phyloP scores from a whole-genome alignment of 2,329 filamentous ascomycete genomes.

The Calonectria pseudoreteaudii region DNA sequence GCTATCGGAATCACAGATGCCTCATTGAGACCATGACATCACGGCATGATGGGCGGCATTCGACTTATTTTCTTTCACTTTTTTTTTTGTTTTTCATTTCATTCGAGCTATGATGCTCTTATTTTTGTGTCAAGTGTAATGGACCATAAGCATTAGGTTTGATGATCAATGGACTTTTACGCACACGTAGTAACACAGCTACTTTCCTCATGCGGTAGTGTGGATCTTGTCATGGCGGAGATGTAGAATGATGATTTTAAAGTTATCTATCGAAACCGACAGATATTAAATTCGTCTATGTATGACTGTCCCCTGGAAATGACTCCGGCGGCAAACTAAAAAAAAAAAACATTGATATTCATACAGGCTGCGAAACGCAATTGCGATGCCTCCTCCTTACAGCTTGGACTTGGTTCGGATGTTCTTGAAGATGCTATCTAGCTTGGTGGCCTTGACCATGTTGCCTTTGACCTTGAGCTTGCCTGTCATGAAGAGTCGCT shows the following conservation, averaged over 20 bases:
- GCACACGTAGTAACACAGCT: background rate
- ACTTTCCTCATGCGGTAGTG: background rate
- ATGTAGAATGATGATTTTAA: background rate
- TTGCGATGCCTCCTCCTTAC: slow-evolving; percentile 55
- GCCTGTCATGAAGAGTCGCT: slow-evolving; percentile 96
- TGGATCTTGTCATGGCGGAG: background rate
- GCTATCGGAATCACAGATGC: background rate
- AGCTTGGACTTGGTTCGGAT: slow-evolving; percentile 87
- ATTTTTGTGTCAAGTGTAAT: background rate
- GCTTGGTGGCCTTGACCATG: slow-evolving; percentile 98
- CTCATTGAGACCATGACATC: background rate
- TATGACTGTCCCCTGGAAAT: slow-evolving; percentile 29
- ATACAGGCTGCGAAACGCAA: slow-evolving; percentile 30
- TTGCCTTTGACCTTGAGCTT: slow-evolving; percentile 99
- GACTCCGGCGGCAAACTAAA: slow-evolving; percentile 7
- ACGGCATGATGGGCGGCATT: background rate
- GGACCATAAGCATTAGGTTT: background rate
- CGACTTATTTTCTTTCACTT: background rate
- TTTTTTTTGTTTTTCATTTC: background rate
- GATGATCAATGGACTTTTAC: background rate
- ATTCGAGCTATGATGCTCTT: background rate
- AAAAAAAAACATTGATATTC: slow-evolving; percentile 32
- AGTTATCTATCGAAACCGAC: slow-evolving; percentile 19
- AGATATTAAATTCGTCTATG: slow-evolving; percentile 34
- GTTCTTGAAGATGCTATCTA: slow-evolving; percentile 93